Evolutionary conservation across 164 flowering plant genomes (phyloP), one percentile per base, ranked within the genome.

Genomic region (Magnolia changhungtana): DNA sequence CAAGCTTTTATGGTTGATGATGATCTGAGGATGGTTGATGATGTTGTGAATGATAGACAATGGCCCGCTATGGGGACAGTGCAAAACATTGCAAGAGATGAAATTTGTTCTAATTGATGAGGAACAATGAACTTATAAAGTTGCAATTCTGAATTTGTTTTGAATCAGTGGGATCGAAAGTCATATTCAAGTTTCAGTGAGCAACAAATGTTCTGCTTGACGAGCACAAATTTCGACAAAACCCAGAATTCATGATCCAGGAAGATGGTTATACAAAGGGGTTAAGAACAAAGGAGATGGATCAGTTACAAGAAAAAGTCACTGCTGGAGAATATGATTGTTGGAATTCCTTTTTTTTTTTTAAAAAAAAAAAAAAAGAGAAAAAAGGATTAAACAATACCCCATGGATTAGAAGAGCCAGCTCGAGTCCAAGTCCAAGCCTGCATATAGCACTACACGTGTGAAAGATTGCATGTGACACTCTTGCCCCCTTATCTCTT

Each of bases 1-100:
- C 84, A 76, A 73, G 50, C 78, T 75, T 79, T 80, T 72, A 71
- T 76, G 82, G 81, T 76, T 13, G 83, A 79, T 71, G 81, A 82
- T 74, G 75, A 77, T 79, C 63, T 76, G 64, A 71, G 71, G 50
- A 75, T 29, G 37, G 79, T 67, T 37, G 74, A 29, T 65, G 58
- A 73, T 66, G 64, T 68, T n/a, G 77, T 67, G 66, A 67, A 69
- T 51, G 55, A 63, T 37, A 16, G 72, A 63, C 19, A 37, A 13
- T 49, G 7, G 0, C 50, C 31, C n/a, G 58, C 58, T 73, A n/a
- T 49, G 3, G 49, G 71, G 63, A 18, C 29, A 14, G 58, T 16
- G 16, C 24, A 23, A 58, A 69, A 59, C 66, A 31, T 59, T 2
- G 58, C 73, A 9, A 21, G 49, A 58, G 50, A 0, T 23, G 72